Evolutionary conservation across 1,139 yeast genomes (phyloP), one percentile per base, ranked within the genome.

Genomic region (Protomyces arabidopsidicola): DNA sequence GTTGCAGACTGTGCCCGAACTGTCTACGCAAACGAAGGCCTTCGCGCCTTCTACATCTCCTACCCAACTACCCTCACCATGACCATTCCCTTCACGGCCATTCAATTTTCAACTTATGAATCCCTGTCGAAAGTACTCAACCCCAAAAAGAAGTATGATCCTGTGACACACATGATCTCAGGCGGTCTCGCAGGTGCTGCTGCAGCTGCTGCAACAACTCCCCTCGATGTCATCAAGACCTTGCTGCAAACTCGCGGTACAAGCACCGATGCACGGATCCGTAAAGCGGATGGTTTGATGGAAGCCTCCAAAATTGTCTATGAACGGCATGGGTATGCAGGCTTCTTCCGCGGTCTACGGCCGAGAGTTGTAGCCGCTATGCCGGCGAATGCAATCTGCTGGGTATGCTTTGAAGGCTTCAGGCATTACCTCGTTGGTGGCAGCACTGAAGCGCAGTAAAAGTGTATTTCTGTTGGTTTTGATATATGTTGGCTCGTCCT

Each of bases 161-260:
- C 99, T 52, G 81, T 90, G 71, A 81, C 87, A 61, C 99, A 93
- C 76, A 91, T 98, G 77, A 81, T 93, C 31, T 83, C 95, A 66
- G 99, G 99, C 71, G 98, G 96, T 60, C 76, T 91, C 16, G 93
- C 97, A 50, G 99, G 98, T 67, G 98, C 97, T 12, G 81, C 89
- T 31, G 96, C 98, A 38, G 97, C 98, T 3, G 98, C 97, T 1
- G 78, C 91, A 63, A 93, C 98, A 9, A 93, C 95, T 31, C 99
- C 99, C 6, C 81, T 93, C 68, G 99, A 93, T 74, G 95, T 96
- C 72, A 84, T 93, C 70, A 93, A 93, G 76, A 93, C 99, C 0
- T 84, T 91, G 24, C 77, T 93, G 69, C 99, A 93, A 76, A 88
- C 95, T 4, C 81, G 83, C 68, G 86, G 87, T 16, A 63, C 65